phyloP scores from a whole-genome alignment of 2,329 filamentous ascomycete species.

The Gnomoniopsis smithogilvyi region DNA sequence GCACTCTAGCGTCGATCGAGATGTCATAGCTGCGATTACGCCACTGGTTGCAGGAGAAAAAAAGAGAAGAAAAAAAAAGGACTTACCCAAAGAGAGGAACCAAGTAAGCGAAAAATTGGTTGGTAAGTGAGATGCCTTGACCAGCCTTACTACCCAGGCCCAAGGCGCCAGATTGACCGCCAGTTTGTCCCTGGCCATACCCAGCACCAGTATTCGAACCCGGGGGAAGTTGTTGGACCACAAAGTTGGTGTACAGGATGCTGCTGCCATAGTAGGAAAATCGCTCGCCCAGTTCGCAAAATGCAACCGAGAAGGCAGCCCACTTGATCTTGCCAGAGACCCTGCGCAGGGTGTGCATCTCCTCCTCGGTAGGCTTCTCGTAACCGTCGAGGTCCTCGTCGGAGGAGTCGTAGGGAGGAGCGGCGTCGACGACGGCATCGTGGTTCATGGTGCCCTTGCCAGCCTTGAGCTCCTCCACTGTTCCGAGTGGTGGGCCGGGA shows the following conservation, averaged over 20 bases:
- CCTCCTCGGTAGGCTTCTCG: constrained; percentile 57
- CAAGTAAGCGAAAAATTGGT: constrained; percentile 28
- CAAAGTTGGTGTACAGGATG: constrained; percentile 66
- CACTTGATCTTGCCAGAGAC: constrained; percentile 63
- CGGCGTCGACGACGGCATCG: not conserved
- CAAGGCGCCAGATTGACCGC: constrained; percentile 47
- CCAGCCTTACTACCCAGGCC: constrained; percentile 56
- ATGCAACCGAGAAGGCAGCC: constrained; percentile 66
- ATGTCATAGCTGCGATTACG: not conserved
- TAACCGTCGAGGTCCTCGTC: constrained; percentile 21
- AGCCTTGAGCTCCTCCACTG: constrained; percentile 11
- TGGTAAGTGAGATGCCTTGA: constrained; percentile 48
- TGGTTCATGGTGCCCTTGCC: constrained; percentile 12
- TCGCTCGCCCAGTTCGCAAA: constrained; percentile 72
- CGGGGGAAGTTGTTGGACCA: constrained; percentile 51
- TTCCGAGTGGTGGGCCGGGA: constrained; percentile 10
- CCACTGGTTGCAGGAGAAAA: too few relatives aligned
- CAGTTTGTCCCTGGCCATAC: constrained; percentile 16
- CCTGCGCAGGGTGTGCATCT: constrained; percentile 57
- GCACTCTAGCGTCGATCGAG: not conserved
- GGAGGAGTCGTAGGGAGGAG: not conserved
- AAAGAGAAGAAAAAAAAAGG: constrained; percentile 21
- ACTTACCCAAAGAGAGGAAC: constrained; percentile 33
- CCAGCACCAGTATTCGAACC: constrained; percentile 53
- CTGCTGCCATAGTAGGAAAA: constrained; percentile 75